phyloP scores from a whole-genome alignment of 306 rosid genomes.

The Herpetospermum pedunculosum region DNA sequence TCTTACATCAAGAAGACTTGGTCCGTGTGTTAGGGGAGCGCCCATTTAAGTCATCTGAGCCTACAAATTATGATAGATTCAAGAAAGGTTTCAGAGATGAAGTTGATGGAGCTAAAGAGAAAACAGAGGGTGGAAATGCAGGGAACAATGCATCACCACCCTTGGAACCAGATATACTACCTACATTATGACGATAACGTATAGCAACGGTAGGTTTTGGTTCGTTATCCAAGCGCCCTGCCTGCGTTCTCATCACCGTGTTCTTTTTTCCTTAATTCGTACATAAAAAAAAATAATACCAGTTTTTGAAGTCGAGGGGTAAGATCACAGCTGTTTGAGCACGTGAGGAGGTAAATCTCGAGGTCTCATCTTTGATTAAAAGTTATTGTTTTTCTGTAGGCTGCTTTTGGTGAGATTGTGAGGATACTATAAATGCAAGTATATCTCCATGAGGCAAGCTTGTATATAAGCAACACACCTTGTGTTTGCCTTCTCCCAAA shows the following conservation, averaged over 20 bases:
- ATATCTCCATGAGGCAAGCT: background rate
- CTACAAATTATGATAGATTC: conserved; percentile 22
- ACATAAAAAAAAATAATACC: background rate
- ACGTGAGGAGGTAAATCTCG: background rate
- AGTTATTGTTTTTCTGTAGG: background rate
- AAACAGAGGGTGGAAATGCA: background rate
- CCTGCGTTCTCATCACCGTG: background rate
- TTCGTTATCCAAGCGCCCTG: background rate
- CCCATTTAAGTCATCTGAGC: conserved; percentile 17
- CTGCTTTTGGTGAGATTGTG: background rate
- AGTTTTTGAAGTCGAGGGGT: background rate
- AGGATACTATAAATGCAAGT: background rate
- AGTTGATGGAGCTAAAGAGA: conserved; percentile 10
- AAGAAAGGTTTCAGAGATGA: conserved; percentile 23
- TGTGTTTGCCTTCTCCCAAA: background rate
- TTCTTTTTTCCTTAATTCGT: background rate
- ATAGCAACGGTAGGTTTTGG: background rate
- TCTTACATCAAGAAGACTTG: conserved; percentile 30
- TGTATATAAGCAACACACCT: background rate
- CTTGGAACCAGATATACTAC: background rate
- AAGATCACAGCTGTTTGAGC: background rate
- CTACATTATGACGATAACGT: background rate
- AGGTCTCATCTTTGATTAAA: background rate
- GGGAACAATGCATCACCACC: background rate
- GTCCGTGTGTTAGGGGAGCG: conserved; percentile 26